Base-by-base conservation (phyloP, 805 yeast genomes). In the Hanseniaspora lachancei region DNA sequence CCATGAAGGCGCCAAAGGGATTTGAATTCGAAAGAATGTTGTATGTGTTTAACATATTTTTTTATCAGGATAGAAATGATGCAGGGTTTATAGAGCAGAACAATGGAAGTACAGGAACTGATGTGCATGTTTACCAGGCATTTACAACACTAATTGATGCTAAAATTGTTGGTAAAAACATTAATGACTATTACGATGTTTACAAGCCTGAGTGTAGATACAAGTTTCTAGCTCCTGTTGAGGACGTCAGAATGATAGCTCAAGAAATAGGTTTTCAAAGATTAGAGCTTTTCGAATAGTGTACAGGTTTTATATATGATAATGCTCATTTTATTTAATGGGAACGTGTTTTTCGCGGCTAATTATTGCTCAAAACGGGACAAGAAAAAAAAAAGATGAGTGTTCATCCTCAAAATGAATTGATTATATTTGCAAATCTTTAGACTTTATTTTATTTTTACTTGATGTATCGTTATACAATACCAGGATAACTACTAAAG, bases 121-220 rank as follows among this genome's bases (percentile, higher is more conserved):
- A 53, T 53, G 18, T 44, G 15, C 47, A 29, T 39, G 32, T 41
- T 23, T 32, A 40, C 16, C 21, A 18, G 13, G 21, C 36, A 1
- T 53, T 53, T 15, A 53, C 56, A 5, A 24, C 34, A 2, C 32
- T 53, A 3, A 39, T 53, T 9, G 49, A 43, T 7, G 18, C 24
- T 13, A 53, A 53, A 10, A 36, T 43, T 1, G 29, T 53, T 20
- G 56, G 50, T 21, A 53, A 53, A 23, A 53, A 53, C 18, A 39
- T 53, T 6, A 53, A 53, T 32, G 56, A 53, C 32, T 53, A 53
- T n/a, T 53, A 27, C 21, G 56, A 53, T 39, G 42, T 41, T n/a
- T 53, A 53, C 42, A 44, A 43, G 34, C 36, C 49, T 1, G 46
- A 39, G 20, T 53, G 56, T 23, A 53, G 40, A 40, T 53, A 36